Evolutionary conservation across 2,329 filamentous ascomycete genomes (phyloP).

Genomic region (Colletotrichum coccodes): DNA sequence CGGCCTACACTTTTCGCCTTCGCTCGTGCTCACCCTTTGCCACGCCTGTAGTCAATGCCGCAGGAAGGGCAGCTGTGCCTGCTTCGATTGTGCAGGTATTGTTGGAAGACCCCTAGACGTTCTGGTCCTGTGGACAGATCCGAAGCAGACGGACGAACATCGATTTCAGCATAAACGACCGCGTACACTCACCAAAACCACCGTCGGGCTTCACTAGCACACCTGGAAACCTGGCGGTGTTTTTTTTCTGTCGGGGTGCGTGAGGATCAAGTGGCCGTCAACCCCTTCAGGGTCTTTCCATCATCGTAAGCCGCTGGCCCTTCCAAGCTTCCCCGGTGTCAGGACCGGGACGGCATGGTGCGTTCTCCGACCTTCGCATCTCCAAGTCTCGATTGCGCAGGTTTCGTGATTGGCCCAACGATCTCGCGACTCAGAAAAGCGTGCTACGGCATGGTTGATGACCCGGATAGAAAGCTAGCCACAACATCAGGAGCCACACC

Average conservation of each 20-base stretch:
- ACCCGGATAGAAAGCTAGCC: constrained; percentile 11
- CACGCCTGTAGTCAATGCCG: constrained; percentile 9
- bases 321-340: not conserved
- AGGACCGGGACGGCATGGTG: constrained; percentile 2
- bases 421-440: constrained; percentile 23
- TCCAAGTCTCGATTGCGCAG: constrained; percentile 22
- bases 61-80: constrained; percentile 5
- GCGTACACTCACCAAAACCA: too few species aligned
- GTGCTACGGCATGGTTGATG: constrained; percentile 24
- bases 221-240: too few species aligned
- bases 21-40: constrained; percentile 5
- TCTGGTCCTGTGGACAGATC: constrained; percentile 16
- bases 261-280: constrained; percentile 1
- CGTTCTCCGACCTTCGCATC: constrained; percentile 4
- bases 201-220: too few species aligned
- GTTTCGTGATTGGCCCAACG: constrained; percentile 22
- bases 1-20: constrained; percentile 2
- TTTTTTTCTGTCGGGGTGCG: too few species aligned
- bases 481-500: constrained; percentile 27
- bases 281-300: constrained; percentile 4
- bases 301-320: constrained; percentile 1
- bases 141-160: constrained; percentile 9
- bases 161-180: constrained; percentile 5
- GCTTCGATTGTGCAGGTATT: constrained; percentile 21
- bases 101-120: constrained; percentile 28